Percentiles rank a stretch among this genome's conserved stretches.
These are phyloP conservation scores for Penicillium alfredii DNA, from an alignment of 495 filamentous ascomycete genomes.

Conservation along the genomic window DNA sequence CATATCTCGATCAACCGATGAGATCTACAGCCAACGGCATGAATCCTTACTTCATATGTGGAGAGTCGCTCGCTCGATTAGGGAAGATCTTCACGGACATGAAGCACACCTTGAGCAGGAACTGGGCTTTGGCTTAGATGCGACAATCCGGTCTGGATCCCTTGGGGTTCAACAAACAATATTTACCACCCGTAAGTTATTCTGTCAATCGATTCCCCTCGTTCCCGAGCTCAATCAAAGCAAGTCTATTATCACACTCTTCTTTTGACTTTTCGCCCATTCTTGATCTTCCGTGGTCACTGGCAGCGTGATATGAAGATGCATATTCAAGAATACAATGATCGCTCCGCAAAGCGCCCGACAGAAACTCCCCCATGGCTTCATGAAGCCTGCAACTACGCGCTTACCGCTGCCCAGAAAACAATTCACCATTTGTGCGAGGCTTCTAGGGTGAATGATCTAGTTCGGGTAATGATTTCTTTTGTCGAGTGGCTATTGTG, in stretches of 20 bases:
- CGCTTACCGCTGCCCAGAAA: constrained; percentile 29
- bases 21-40: constrained; percentile 37
- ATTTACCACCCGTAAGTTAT: constrained; percentile 27
- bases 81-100: constrained; percentile 28
- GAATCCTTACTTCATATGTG: constrained; percentile 43
- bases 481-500: background rate
- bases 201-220: too few species aligned
- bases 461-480: constrained; percentile 25
- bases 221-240: too few species aligned
- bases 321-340: constrained; percentile 6
- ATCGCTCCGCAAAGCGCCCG: constrained; percentile 12
- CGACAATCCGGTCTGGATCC: constrained; percentile 23
- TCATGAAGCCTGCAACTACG: constrained; percentile 39
- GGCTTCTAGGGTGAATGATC: constrained; percentile 29
- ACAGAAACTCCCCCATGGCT: constrained; percentile 36
- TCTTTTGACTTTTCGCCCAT: constrained; percentile 41
- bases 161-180: constrained; percentile 36
- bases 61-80: constrained; percentile 35
- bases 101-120: constrained; percentile 26
- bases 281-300: constrained; percentile 40
- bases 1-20: constrained; percentile 28
- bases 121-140: constrained; percentile 32
- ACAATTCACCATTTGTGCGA: constrained; percentile 36
- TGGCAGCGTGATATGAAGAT: constrained; percentile 29
- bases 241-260: constrained; percentile 42